A percentile compares a stretch with the other conserved stretches of the same genome.
Evolutionary conservation across 2,329 filamentous ascomycete genomes (phyloP).

Genomic region (Paracorniculantispora psalliotae): DNA sequence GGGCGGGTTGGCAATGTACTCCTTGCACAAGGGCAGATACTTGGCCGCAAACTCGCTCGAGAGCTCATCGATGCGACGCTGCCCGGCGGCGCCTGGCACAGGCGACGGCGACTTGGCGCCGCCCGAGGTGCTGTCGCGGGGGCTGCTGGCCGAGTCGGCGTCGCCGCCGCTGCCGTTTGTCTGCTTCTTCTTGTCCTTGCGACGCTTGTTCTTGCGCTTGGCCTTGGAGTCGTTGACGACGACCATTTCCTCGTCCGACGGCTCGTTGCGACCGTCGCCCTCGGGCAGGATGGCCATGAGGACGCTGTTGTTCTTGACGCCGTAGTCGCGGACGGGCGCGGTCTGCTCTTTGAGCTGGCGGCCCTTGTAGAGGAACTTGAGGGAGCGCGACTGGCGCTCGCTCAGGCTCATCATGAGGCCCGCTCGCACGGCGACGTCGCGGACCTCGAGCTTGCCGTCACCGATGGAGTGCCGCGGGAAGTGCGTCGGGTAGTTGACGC

Average conservation of each 20-base stretch:
- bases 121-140: conserved; percentile 40
- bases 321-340: conserved; percentile 54
- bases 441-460: conserved; percentile 63
- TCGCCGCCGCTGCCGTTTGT: conserved; percentile 24
- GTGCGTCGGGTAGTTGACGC: conserved; percentile 60
- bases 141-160: conserved; percentile 39
- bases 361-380: conserved; percentile 72
- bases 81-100: conserved; percentile 30
- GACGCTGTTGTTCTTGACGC: conserved; percentile 56
- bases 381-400: conserved; percentile 43
- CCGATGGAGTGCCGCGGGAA: conserved; percentile 73
- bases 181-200: conserved; percentile 41
- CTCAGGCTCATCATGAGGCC: conserved; percentile 61
- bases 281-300: conserved; percentile 47
- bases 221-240: conserved; percentile 39
- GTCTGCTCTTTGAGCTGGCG: conserved; percentile 61
- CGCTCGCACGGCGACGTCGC: conserved; percentile 62
- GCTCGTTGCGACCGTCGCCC: conserved; percentile 29
- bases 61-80: conserved; percentile 62
- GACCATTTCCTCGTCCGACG: conserved; percentile 41
- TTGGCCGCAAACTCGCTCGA: conserved; percentile 57
- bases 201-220: conserved; percentile 29
- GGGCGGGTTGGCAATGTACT: conserved; percentile 60
- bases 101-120: conserved; percentile 21
- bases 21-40: conserved; percentile 59